Base-by-base conservation (phyloP, 2,329 filamentous ascomycete genomes). In the Talaromyces atroroseus region DNA sequence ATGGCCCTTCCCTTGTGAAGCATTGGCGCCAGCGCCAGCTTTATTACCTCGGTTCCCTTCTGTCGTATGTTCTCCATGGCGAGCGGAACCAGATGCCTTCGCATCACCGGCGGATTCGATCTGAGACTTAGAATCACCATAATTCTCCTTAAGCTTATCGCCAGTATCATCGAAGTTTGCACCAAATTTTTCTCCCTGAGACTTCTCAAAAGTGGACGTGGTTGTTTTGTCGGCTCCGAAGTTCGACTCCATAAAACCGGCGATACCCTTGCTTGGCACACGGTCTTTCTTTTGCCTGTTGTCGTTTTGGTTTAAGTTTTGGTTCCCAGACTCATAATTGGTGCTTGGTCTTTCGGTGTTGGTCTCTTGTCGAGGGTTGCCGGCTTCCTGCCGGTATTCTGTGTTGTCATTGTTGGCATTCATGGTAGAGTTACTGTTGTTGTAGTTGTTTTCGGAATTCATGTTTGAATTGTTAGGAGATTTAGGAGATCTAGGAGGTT, bases 201-300 rank as follows among this genome's bases (percentile, higher is more conserved):
- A 58, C 23, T 54, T 54, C 20, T 58, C 56, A 21, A 58, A 58
- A 7, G 56, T 58, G 3, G 56, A 58, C 7, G 56, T 58, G 6
- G 56, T 54, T 7, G 56, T 58, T n/a, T 58, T 49, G 32, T 58
- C 56, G 21, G 46, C 20, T 26, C 56, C 56, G 10, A 58, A 58
- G 23, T 34, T 53, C 20, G 56, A 49, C 5, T 26, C 6, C 18
- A 58, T 54, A 5, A 58, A 46, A 12, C 56, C 56, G 6, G 56
- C 51, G 20, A 45, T 8, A 1, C 56, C 56, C 29, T 20, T 46
- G 5, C 26, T 23, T 24, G 56, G 20, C 1, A 24, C 18, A 26
- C 18, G 14, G 7, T 24, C 18, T 18, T 57, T 36, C 18, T 26
- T 34, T 18, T n/a, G 11, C 20, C n/a, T 12, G 34, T 14, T 14